Percentiles rank a stretch among this genome's conserved stretches.
Evolutionary conservation across 768 basidiomycete species (phyloP).

Genomic region (Boletus vinaceobasis): DNA sequence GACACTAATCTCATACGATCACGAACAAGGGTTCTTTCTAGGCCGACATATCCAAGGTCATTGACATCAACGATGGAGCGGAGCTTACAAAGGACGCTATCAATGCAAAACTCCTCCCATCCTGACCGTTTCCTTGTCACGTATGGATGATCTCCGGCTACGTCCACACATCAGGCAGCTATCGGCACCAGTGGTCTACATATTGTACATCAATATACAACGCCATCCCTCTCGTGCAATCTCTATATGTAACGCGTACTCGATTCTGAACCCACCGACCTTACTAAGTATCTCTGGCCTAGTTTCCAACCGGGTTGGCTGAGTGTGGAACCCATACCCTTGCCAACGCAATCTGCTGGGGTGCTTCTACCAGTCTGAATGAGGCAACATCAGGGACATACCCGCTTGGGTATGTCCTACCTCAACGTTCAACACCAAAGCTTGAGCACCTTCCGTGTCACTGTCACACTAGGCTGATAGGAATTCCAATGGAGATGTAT

Average conservation of each 20-base stretch:
- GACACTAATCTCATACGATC: background rate
- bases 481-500: background rate
- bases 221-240: background rate
- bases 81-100: slow-evolving; percentile 77
- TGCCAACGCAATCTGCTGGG: background rate
- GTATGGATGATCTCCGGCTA: background rate
- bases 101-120: slow-evolving; percentile 51
- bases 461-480: background rate
- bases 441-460: background rate
- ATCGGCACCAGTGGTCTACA: background rate
- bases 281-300: slow-evolving; percentile 3
- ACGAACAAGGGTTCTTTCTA: slow-evolving; percentile 26
- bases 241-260: background rate
- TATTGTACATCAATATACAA: background rate
- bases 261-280: background rate
- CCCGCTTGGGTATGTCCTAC: background rate
- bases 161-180: background rate
- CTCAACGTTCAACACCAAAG: background rate
- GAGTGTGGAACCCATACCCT: background rate
- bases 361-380: background rate
- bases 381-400: background rate
- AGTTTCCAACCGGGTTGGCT: background rate
- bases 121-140: slow-evolving; percentile 2
- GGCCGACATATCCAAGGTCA: slow-evolving; percentile 75
- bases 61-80: slow-evolving; percentile 79